These are phyloP conservation scores for Fraxinus sp. DNA, from an alignment of 305 asterid species.

Conservation along the genomic window DNA sequence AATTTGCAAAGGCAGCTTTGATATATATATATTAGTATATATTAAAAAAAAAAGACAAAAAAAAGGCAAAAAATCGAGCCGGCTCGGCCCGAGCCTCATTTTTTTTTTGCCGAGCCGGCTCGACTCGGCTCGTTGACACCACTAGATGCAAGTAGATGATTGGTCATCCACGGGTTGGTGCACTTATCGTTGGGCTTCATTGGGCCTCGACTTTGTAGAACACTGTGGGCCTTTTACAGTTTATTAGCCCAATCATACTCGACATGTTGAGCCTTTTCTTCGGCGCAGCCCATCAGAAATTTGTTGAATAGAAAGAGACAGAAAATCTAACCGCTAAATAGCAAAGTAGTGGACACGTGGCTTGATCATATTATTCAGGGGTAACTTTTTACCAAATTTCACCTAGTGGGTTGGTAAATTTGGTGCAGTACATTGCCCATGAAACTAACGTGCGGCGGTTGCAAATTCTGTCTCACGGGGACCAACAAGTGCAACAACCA, in stretches of 20 bases:
- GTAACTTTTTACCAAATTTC: neutral
- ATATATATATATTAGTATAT: too few species aligned
- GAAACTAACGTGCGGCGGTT: constrained; percentile 45
- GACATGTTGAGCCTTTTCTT: neutral
- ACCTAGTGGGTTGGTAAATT: constrained; percentile 21
- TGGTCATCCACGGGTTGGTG: neutral
- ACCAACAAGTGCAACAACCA: constrained; percentile 22
- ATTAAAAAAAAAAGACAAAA: too few species aligned
- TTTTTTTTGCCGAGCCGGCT: too few species aligned
- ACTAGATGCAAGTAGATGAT: too few species aligned
- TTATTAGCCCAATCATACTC: neutral
- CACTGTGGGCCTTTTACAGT: neutral
- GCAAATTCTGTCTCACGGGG: constrained; percentile 21
- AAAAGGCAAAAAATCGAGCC: too few species aligned
- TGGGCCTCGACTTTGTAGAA: neutral
- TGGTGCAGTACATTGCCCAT: constrained; percentile 19
- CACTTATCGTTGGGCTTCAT: too few species aligned
- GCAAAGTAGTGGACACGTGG: neutral
- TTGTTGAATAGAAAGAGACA: neutral
- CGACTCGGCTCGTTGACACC: too few species aligned
- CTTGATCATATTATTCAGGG: neutral
- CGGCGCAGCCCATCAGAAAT: neutral
- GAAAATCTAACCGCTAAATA: neutral
- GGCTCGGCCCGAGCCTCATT: too few species aligned
- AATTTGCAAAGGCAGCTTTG: too few species aligned